A percentile compares a stretch with the other conserved stretches of the same genome.
phyloP scores from a whole-genome alignment of 805 yeast genomes.

The Starmerella lactis-condensi region DNA sequence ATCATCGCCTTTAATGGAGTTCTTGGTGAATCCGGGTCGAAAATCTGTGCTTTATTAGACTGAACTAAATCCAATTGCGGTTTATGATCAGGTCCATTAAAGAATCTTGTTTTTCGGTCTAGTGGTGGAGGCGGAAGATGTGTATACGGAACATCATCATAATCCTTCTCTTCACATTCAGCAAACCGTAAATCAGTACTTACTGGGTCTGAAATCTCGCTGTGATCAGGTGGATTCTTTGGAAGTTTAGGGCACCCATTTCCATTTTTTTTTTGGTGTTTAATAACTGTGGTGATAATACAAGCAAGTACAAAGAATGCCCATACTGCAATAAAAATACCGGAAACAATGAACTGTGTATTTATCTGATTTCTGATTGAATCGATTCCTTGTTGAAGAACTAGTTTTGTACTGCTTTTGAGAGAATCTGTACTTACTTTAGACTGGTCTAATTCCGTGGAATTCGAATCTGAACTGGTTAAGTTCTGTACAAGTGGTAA shows the following conservation, averaged over 20 bases:
- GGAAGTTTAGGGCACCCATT: too few species aligned
- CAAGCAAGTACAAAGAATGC: conserved; percentile 6
- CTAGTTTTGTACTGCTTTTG: neutral
- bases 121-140: too few species aligned
- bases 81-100: conserved; percentile 5
- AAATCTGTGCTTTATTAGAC: conserved; percentile 5
- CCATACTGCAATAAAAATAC: conserved; percentile 12
- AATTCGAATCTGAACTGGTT: too few species aligned
- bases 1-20: conserved; percentile 9
- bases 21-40: conserved; percentile 9
- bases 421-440: too few species aligned
- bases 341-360: conserved; percentile 11
- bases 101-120: conserved; percentile 2
- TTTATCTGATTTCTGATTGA: conserved; percentile 5
- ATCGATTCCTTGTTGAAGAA: neutral
- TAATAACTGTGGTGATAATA: neutral
- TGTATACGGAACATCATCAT: too few species aligned
- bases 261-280: too few species aligned
- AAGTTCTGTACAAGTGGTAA: conserved; percentile 28
- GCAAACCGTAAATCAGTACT: too few species aligned
- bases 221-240: too few species aligned
- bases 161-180: too few species aligned
- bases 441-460: too few species aligned
- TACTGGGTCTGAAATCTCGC: too few species aligned
- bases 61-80: neutral